phyloP scores from a whole-genome alignment of 176 grass and related monocot genomes.

The barley (Hordeum vulgare) region DNA sequence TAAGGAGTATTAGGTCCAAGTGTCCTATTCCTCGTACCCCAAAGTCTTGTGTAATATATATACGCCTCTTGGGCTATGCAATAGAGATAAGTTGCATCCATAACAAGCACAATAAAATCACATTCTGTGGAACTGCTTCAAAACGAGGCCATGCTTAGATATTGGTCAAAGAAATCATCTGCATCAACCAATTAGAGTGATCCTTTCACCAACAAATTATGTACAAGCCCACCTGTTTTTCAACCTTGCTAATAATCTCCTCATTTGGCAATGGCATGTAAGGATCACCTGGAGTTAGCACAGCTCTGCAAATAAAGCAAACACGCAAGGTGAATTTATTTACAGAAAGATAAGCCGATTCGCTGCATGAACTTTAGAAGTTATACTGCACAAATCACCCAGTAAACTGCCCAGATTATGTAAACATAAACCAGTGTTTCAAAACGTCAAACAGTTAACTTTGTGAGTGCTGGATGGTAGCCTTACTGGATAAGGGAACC shows the following conservation, averaged over 20 bases:
- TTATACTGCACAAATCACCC: neutral
- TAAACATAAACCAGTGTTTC: constrained; percentile 1
- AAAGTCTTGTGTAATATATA: too few species aligned
- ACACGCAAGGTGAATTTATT: neutral
- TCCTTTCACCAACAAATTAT: neutral
- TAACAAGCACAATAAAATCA: neutral
- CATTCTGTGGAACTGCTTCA: neutral
- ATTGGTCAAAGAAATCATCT: neutral
- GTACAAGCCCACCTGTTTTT: constrained; percentile 64
- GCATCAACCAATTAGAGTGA: neutral
- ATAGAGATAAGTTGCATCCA: too few species aligned
- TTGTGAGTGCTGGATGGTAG: neutral
- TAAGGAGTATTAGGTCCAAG: too few species aligned
- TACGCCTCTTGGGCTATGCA: too few species aligned
- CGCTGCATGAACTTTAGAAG: neutral
- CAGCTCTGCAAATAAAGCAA: constrained; percentile 61
- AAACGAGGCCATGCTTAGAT: neutral
- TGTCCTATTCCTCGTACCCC: too few species aligned
- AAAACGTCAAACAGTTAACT: neutral
- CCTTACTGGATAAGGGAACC: constrained; percentile 98
- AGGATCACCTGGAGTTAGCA: constrained; percentile 92
- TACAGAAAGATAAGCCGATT: neutral
- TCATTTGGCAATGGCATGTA: constrained; percentile 98
- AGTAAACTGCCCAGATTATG: neutral
- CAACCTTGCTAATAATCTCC: constrained; percentile 73